phyloP scores from a whole-genome alignment of 2,329 filamentous ascomycete genomes.

The Talaromyces sp. region DNA sequence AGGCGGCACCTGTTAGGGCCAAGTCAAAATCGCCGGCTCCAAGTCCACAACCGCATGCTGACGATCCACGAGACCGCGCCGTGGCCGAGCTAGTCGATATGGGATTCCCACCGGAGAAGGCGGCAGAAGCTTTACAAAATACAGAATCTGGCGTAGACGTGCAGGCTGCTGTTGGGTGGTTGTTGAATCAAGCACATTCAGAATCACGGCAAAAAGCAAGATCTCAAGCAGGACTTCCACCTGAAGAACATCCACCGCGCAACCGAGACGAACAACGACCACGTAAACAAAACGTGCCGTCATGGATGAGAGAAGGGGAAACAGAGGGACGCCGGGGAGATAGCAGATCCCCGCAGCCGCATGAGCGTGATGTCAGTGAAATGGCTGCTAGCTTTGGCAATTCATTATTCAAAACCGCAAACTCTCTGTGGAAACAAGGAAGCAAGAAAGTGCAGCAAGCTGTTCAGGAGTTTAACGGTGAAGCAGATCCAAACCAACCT shows the following conservation, averaged over 20 bases:
- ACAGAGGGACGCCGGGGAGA: conserved; percentile 30
- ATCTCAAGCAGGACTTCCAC: conserved; percentile 24
- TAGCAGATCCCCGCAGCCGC: conserved; percentile 43
- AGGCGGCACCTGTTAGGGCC: conserved; percentile 42
- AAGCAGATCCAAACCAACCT: conserved; percentile 75
- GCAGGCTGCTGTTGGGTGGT: conserved; percentile 82
- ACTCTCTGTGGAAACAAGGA: conserved; percentile 90
- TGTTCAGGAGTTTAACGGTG: conserved; percentile 76
- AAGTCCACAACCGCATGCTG: conserved; percentile 29
- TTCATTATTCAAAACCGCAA: conserved; percentile 87
- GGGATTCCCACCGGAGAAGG: conserved; percentile 84
- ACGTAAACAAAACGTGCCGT: conserved; percentile 44
- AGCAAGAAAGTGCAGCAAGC: conserved; percentile 92
- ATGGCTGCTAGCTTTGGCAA: conserved; percentile 78
- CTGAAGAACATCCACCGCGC: conserved; percentile 26
- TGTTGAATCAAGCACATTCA: conserved; percentile 86
- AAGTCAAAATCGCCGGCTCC: conserved; percentile 23
- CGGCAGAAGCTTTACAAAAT: conserved; percentile 74
- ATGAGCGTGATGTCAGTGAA: conserved; percentile 73
- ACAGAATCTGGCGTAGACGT: conserved; percentile 78
- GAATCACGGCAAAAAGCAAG: conserved; percentile 71
- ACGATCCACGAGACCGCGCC: conserved; percentile 67
- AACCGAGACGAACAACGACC: conserved; percentile 29
- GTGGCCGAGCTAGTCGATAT: conserved; percentile 91
- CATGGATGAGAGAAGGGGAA: conserved; percentile 62